These are phyloP conservation scores for Hypomyces rosellus DNA, from an alignment of 2,329 filamentous ascomycete species.

Conservation along the genomic window DNA sequence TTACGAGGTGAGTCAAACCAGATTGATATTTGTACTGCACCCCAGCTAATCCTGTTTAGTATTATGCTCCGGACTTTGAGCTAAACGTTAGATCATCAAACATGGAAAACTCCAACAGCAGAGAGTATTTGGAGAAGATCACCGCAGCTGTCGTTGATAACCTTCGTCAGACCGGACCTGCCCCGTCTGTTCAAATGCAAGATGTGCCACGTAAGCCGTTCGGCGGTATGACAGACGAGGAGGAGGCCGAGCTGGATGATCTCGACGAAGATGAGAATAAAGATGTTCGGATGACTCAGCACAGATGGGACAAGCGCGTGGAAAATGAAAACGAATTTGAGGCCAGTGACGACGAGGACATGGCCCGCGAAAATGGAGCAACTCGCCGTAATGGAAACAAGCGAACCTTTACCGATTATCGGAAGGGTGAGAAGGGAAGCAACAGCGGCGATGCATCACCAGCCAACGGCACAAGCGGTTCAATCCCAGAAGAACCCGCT, in stretches of 20 bases:
- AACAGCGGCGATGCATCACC: slow-evolving; percentile 35
- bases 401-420: slow-evolving; percentile 47
- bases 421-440: slow-evolving; percentile 33
- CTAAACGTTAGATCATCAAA: slow-evolving; percentile 84
- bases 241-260: slow-evolving; percentile 59
- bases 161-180: slow-evolving; percentile 75
- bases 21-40: too few relatives aligned
- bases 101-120: slow-evolving; percentile 85
- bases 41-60: slow-evolving; percentile 40
- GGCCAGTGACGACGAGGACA: slow-evolving; percentile 85
- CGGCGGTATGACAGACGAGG: slow-evolving; percentile 58
- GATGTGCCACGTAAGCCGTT: slow-evolving; percentile 61
- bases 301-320: slow-evolving; percentile 73
- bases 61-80: slow-evolving; percentile 86
- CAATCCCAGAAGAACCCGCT: slow-evolving; percentile 21
- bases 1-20: slow-evolving; percentile 57
- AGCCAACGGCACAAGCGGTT: slow-evolving; percentile 28
- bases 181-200: slow-evolving; percentile 87
- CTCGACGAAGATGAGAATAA: slow-evolving; percentile 81
- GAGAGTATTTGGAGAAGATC: slow-evolving; percentile 75
- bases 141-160: slow-evolving; percentile 80
- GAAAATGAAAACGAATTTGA: slow-evolving; percentile 75
- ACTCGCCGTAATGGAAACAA: slow-evolving; percentile 44
- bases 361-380: slow-evolving; percentile 66
- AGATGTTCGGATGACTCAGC: slow-evolving; percentile 74